Base-by-base conservation (phyloP, 768 basidiomycete genomes). In the Trametes meyenii region DNA sequence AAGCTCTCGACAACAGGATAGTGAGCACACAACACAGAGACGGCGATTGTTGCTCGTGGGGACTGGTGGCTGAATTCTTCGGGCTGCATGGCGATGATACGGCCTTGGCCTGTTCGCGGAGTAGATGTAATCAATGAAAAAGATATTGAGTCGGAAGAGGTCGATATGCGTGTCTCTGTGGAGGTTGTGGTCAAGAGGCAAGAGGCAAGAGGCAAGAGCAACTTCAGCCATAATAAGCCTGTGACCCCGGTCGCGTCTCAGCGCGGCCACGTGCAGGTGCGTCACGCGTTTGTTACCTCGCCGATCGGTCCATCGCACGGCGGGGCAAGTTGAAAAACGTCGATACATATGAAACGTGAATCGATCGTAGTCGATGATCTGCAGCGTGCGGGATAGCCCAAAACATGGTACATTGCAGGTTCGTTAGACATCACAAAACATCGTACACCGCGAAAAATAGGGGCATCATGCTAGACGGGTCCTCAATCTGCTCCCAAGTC, bases 1-100 rank as follows among this genome's bases (percentile, higher is more conserved):
- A 70, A 42, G 19, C 53, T 69, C 11, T 38, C n/a, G 4, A 67
- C 69, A 11, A 61, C 46, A 8, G 66, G 61, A 43, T 66, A 70
- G 45, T 70, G 66, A 11, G 66, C 54, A 21, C 38, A 53, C 23
- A 70, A 53, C 13, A 70, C 53, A 13, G 57, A 43, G 7, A 59
- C 16, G 10, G 38, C 55, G 23, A 53, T 44, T 16, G 23, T 10
- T 50, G 29, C 35, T 12, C 50, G 50, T 3, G 39, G 39, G 14
- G 39, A 3, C 11, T 40, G 14, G 5, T 40, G 5, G 39, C 5
- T 4, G 17, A 3, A 12, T 13, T n/a, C 5, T 12, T 3, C 39
- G 11, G 12, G 12, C 11, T 40, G 39, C 39, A 40, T 40, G 39
- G 11, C 39, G 39, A 33, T 40, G 3, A 40, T 3, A 14, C 39